Percentiles rank a stretch among this genome's conserved stretches.
phyloP scores from a whole-genome alignment of 1,284 basidiomycete species.

The Melampsora americana region DNA sequence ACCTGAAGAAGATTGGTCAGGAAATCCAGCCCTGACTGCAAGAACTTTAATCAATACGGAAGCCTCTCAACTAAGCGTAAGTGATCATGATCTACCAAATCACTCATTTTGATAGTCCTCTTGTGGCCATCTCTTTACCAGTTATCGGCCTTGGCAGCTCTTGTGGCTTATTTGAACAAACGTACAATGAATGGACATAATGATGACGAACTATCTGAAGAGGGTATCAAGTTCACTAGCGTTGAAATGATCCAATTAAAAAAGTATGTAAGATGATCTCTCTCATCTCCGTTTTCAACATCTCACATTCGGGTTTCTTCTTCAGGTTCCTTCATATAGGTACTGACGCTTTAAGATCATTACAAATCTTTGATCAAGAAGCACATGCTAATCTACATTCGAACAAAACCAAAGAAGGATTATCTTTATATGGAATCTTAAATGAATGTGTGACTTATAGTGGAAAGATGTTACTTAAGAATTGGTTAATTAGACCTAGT shows the following conservation, averaged over 20 bases:
- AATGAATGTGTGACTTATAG: slow-evolving; percentile 35
- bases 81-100: not conserved
- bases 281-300: not conserved
- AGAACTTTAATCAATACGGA: slow-evolving; percentile 23
- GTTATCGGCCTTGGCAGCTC: slow-evolving; percentile 28
- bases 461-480: slow-evolving; percentile 26
- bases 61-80: slow-evolving; percentile 17
- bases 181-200: not conserved
- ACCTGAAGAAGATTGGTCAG: not conserved
- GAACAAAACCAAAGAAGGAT: slow-evolving; percentile 32
- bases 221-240: slow-evolving; percentile 23
- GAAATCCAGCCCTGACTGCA: slow-evolving; percentile 31
- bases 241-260: slow-evolving; percentile 33
- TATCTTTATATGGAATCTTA: slow-evolving; percentile 40
- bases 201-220: not conserved
- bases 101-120: not conserved
- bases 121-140: not conserved
- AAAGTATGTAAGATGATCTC: slow-evolving; percentile 13
- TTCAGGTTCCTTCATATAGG: slow-evolving; percentile 38
- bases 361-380: slow-evolving; percentile 39
- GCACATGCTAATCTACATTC: slow-evolving; percentile 41
- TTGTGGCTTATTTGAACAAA: slow-evolving; percentile 19
- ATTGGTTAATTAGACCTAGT: slow-evolving; percentile 39
- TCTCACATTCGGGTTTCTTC: not conserved
- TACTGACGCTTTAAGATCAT: slow-evolving; percentile 17